Evolutionary conservation across 768 basidiomycete species (phyloP).

Genomic region (Mycena vulgaris): DNA sequence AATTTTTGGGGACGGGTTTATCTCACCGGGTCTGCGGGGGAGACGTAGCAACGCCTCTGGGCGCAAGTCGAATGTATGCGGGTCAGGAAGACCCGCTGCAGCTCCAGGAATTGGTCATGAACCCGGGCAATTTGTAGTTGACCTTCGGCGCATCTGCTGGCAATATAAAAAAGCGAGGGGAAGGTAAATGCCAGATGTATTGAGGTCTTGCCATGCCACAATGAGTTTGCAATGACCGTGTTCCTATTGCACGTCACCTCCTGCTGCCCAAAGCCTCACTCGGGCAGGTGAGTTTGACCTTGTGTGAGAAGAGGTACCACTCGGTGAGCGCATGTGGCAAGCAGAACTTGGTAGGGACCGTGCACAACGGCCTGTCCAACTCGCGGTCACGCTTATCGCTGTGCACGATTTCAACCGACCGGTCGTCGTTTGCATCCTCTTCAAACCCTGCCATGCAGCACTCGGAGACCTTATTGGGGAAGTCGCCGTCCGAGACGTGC

Average conservation of each 20-base stretch:
- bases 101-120: conserved; percentile 90
- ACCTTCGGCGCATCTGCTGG: conserved; percentile 80
- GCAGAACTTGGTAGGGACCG: conserved; percentile 86
- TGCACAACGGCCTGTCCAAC: conserved; percentile 81
- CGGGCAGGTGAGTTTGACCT: conserved; percentile 96
- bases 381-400: conserved; percentile 76
- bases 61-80: conserved; percentile 96
- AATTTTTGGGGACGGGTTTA: too few species aligned
- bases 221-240: conserved; percentile 87
- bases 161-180: conserved; percentile 61
- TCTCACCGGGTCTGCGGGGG: too few species aligned
- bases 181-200: conserved; percentile 62
- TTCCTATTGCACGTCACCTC: conserved; percentile 99
- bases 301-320: conserved; percentile 98
- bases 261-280: conserved; percentile 99
- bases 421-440: conserved; percentile 96
- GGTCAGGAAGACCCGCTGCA: conserved; percentile 95
- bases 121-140: conserved; percentile 93
- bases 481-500: conserved; percentile 97
- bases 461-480: conserved; percentile 97
- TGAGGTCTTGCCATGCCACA: conserved; percentile 96
- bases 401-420: conserved; percentile 88
- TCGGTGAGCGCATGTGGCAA: conserved; percentile 89
- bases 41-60: conserved; percentile 92
- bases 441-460: conserved; percentile 90